Conservation (phyloP, 257 asterid species). For the Fraxinus cuspidata region DNA sequence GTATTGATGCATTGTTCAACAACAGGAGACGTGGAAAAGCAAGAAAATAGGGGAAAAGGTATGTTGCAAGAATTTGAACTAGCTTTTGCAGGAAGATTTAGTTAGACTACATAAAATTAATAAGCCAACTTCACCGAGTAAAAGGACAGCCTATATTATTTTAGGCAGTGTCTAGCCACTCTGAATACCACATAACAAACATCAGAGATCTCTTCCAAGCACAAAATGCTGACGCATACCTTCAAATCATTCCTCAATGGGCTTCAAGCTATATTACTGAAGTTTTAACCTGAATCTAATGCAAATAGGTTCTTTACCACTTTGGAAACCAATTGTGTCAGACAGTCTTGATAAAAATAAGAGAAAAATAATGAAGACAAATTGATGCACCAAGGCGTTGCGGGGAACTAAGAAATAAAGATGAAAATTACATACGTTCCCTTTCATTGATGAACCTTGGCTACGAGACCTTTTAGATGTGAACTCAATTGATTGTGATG, state of each 20-base stretch:
- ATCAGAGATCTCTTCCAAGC: not conserved
- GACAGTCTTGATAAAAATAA: not conserved
- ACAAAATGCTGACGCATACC: not conserved
- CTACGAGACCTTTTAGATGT: not conserved
- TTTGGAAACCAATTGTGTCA: not conserved
- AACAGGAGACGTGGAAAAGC: not conserved
- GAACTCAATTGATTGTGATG: not conserved
- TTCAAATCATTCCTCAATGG: not conserved
- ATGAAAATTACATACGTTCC: not conserved
- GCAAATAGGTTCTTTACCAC: not conserved
- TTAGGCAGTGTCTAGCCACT: not conserved
- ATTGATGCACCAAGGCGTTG: not conserved
- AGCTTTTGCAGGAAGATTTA: not conserved
- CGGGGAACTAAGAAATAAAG: not conserved
- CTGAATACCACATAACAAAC: not conserved
- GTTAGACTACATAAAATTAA: not conserved
- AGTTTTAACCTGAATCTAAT: not conserved
- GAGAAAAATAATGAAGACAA: not conserved
- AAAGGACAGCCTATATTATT: not conserved
- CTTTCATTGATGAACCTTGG: not conserved
- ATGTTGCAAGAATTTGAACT: not conserved
- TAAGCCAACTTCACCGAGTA: not conserved
- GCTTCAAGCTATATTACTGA: not conserved
- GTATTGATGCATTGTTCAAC: not conserved
- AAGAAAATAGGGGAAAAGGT: not conserved